phyloP scores from a whole-genome alignment of 202 grass and related monocot species.

The Carex arenaria region DNA sequence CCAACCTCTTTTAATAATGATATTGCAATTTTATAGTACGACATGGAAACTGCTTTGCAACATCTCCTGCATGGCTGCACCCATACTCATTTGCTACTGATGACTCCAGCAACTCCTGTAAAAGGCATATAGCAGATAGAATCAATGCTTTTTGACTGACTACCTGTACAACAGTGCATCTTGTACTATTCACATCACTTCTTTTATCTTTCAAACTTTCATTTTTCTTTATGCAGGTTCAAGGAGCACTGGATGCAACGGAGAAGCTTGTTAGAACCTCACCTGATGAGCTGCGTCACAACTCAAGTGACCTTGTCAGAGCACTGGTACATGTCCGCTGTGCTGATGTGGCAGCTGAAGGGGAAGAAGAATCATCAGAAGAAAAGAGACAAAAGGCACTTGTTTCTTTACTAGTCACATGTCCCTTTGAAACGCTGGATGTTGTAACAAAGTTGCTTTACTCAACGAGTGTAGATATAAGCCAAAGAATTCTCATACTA shows the following conservation, averaged over 20 bases:
- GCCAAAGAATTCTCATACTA: slow-evolving; percentile 85
- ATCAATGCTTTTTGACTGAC: background rate
- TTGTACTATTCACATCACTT: background rate
- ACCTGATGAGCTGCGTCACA: slow-evolving; percentile 71
- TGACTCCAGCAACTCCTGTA: background rate
- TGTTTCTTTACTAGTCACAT: slow-evolving; percentile 70
- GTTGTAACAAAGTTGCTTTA: slow-evolving; percentile 80
- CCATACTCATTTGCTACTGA: background rate
- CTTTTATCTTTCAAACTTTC: background rate
- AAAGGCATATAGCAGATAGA: background rate
- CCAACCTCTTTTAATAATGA: background rate
- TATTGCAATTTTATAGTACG: background rate
- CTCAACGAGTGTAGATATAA: slow-evolving; percentile 73
- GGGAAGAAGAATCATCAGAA: slow-evolving; percentile 91
- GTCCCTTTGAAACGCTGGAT: slow-evolving; percentile 76
- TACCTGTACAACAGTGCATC: background rate
- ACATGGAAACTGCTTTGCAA: background rate
- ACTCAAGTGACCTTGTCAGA: slow-evolving; percentile 69
- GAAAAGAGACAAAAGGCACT: slow-evolving; percentile 82
- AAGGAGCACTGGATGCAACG: slow-evolving; percentile 65
- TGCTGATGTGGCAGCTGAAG: slow-evolving; percentile 70
- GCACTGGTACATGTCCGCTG: slow-evolving; percentile 84
- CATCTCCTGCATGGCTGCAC: background rate
- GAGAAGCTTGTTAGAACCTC: slow-evolving; percentile 87
- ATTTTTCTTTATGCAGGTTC: slow-evolving; percentile 50